These are phyloP conservation scores for Ascomycota sp. DNA, from an alignment of 2,329 filamentous ascomycete genomes.

Conservation along the genomic window DNA sequence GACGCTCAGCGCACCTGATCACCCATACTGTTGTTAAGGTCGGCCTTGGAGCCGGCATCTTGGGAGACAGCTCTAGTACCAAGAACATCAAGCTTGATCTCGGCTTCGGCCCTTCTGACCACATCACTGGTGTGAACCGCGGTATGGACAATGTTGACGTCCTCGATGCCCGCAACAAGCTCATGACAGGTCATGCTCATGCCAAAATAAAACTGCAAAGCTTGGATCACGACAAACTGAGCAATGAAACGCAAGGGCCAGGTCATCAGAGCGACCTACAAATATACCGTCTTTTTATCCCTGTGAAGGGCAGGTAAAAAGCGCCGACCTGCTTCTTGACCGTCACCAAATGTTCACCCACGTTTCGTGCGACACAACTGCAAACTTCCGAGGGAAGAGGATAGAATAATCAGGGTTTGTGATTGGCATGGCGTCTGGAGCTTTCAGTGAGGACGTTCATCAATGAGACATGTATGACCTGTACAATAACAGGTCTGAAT, in stretches of 20 bases:
- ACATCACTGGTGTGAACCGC: slow-evolving; percentile 78
- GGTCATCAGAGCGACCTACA: slow-evolving; percentile 77
- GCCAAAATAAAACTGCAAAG: slow-evolving; percentile 66
- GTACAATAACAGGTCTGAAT: too few species aligned
- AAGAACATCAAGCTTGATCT: slow-evolving; percentile 96
- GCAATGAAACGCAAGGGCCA: slow-evolving; percentile 91
- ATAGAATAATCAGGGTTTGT: too few species aligned
- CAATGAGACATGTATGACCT: too few species aligned
- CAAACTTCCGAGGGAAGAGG: too few species aligned
- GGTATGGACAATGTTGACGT: slow-evolving; percentile 81
- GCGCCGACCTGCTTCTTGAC: slow-evolving; percentile 54
- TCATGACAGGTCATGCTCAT: slow-evolving; percentile 24
- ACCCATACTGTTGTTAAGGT: slow-evolving; percentile 76
- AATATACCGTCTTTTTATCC: too few species aligned
- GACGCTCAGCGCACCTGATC: slow-evolving; percentile 82
- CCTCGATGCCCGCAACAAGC: slow-evolving; percentile 42
- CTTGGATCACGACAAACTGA: slow-evolving; percentile 78
- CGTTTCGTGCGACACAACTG: too few species aligned
- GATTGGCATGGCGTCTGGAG: too few species aligned
- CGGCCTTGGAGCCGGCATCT: slow-evolving; percentile 81
- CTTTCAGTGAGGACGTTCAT: too few species aligned
- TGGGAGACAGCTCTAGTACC: slow-evolving; percentile 89
- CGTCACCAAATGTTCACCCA: too few species aligned
- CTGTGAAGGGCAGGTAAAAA: slow-evolving; percentile 81
- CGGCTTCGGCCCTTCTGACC: too few species aligned